These are phyloP conservation scores for Saturnispora gosingensis DNA, from an alignment of 805 yeast genomes.

Conservation along the genomic window DNA sequence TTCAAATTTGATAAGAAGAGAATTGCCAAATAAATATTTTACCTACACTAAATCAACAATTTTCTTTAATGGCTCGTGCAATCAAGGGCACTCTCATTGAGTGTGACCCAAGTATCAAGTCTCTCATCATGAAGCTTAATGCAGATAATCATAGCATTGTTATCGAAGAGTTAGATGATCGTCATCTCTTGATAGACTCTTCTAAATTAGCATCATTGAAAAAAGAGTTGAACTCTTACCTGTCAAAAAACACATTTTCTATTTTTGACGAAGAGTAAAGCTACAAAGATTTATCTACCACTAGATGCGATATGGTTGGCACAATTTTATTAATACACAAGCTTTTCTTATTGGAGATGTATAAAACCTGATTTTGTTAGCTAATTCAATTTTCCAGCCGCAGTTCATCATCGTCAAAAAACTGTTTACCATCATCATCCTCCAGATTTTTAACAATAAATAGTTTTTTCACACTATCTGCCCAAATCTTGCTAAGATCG, in stretches of 20 bases:
- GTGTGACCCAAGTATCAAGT: conserved; percentile 85
- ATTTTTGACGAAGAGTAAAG: conserved; percentile 60
- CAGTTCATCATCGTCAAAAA: not conserved
- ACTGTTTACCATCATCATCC: not conserved
- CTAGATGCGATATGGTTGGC: not conserved
- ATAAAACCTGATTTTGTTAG: not conserved
- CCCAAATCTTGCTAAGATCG: conserved; percentile 35
- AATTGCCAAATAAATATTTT: not conserved
- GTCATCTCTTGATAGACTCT: conserved; percentile 76
- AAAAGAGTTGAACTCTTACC: conserved; percentile 60
- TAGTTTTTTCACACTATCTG: conserved; percentile 26
- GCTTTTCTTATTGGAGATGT: not conserved
- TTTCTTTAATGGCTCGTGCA: conserved; percentile 38
- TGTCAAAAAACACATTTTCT: conserved; percentile 78
- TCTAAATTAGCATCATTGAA: conserved; percentile 70
- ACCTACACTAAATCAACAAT: not conserved
- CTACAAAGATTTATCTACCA: not conserved
- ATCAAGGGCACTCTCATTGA: conserved; percentile 45
- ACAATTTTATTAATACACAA: not conserved
- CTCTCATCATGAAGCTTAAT: conserved; percentile 78
- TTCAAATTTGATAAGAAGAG: not conserved
- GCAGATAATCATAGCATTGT: conserved; percentile 60
- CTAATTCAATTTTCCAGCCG: conserved; percentile 36
- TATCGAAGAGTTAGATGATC: conserved; percentile 80
- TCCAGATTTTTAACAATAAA: conserved; percentile 15